phyloP scores from a whole-genome alignment of 169 alveolate genomes.

The Blepharisma undulans region DNA sequence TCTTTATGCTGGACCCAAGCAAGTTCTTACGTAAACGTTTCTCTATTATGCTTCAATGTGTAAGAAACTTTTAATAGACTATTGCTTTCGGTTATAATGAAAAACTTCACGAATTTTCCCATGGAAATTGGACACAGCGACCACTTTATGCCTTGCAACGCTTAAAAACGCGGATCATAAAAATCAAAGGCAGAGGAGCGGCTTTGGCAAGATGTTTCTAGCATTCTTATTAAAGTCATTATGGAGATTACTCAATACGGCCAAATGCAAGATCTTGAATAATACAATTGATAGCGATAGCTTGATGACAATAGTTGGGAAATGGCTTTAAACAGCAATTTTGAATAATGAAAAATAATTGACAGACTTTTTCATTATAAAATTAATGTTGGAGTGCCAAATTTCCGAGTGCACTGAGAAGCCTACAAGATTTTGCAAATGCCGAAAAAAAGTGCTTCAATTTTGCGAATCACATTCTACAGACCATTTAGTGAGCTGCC shows the following conservation, averaged over 20 bases:
- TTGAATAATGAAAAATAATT: no score
- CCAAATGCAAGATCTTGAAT: neutral
- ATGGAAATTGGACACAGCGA: neutral
- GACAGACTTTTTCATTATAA: no score
- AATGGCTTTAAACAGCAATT: no score
- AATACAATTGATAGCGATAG: neutral
- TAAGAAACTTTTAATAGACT: neutral
- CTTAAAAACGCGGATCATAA: neutral
- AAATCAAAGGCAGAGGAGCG: neutral
- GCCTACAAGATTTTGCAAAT: no score
- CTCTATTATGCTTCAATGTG: no score
- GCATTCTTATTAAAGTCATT: neutral
- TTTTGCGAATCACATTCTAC: no score
- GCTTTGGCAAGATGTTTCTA: conserved; percentile 35
- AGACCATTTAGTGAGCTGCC: no score
- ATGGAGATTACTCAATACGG: neutral
- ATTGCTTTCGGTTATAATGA: neutral
- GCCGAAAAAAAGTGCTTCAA: no score
- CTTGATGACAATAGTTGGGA: conserved; percentile 24
- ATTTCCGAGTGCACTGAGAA: no score
- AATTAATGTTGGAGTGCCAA: no score
- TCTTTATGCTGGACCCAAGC: neutral
- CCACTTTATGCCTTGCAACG: neutral
- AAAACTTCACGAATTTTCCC: neutral
- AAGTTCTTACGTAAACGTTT: neutral